A percentile compares a stretch with the other conserved stretches of the same genome.
These are phyloP conservation scores for Pharnaceum exiguum DNA, from an alignment of 148 eudicot genomes.

Conservation along the genomic window DNA sequence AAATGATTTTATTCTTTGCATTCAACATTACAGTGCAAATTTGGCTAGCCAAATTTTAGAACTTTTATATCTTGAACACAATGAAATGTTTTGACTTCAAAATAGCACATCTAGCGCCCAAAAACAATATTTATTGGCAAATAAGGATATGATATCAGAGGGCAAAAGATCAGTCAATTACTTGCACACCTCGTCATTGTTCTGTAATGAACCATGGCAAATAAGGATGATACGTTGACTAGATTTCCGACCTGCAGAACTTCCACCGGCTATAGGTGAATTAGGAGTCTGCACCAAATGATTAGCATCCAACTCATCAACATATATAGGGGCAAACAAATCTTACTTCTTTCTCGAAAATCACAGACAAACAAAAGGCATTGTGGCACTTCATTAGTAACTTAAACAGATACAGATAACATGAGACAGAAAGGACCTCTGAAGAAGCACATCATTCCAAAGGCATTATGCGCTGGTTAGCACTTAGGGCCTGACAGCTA, in stretches of 20 bases:
- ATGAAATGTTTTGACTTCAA: too few relatives aligned
- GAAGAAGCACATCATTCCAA: neutral
- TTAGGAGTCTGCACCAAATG: slow-evolving; percentile 86
- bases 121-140: neutral
- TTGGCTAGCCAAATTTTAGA: too few relatives aligned
- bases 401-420: neutral
- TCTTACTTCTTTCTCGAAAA: too few relatives aligned
- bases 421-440: neutral
- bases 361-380: too few relatives aligned
- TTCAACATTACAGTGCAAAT: too few relatives aligned
- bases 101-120: too few relatives aligned
- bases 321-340: too few relatives aligned
- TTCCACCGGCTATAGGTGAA: slow-evolving; percentile 75
- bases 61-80: too few relatives aligned
- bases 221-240: slow-evolving; percentile 60
- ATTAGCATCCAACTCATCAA: too few relatives aligned
- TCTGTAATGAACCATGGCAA: slow-evolving; percentile 60
- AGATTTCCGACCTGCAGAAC: slow-evolving; percentile 74
- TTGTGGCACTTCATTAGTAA: neutral
- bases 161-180: neutral
- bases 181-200: slow-evolving; percentile 38
- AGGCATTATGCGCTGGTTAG: neutral
- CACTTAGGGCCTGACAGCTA: neutral
- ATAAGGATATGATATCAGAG: neutral
- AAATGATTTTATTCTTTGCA: too few relatives aligned